These are phyloP conservation scores for Leptomonas pyrrhocoris DNA, from an alignment of 208 protist genomes.

Conservation along the genomic window DNA sequence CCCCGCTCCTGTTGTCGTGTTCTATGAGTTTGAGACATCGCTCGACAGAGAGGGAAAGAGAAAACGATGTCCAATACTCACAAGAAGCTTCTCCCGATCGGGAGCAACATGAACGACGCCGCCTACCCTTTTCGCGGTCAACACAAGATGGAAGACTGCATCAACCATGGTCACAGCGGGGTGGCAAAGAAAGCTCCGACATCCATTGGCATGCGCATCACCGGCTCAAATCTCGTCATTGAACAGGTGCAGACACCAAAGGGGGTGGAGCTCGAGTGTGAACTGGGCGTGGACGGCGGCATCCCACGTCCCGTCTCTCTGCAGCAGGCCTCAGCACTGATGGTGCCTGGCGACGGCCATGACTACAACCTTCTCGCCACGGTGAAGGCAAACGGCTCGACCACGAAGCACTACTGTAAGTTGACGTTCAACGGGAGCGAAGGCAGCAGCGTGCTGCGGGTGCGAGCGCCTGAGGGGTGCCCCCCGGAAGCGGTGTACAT, in stretches of 20 bases:
- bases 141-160: conserved; percentile 56
- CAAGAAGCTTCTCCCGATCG: conserved; percentile 49
- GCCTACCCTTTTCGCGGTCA: conserved; percentile 84
- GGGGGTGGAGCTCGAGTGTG: conserved; percentile 61
- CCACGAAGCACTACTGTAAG: conserved; percentile 63
- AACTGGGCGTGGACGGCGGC: conserved; percentile 67
- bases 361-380: conserved; percentile 75
- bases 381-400: conserved; percentile 39
- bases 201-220: conserved; percentile 63
- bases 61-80: conserved; percentile 23
- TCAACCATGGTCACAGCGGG: conserved; percentile 87
- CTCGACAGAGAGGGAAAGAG: too few relatives aligned
- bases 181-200: conserved; percentile 43
- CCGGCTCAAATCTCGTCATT: conserved; percentile 75
- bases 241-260: conserved; percentile 66
- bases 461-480: conserved; percentile 57
- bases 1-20: too few relatives aligned
- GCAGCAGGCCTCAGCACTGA: conserved; percentile 42
- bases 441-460: conserved; percentile 50
- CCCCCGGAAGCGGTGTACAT: conserved; percentile 47
- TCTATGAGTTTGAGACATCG: too few relatives aligned
- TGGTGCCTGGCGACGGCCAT: conserved; percentile 75
- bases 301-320: conserved; percentile 53
- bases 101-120: conserved; percentile 87
- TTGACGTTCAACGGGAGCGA: conserved; percentile 79